Evolutionary conservation across 169 alveolate genomes (phyloP), one percentile per base, ranked within the genome.

Genomic region (Eimeria falciformis): DNA sequence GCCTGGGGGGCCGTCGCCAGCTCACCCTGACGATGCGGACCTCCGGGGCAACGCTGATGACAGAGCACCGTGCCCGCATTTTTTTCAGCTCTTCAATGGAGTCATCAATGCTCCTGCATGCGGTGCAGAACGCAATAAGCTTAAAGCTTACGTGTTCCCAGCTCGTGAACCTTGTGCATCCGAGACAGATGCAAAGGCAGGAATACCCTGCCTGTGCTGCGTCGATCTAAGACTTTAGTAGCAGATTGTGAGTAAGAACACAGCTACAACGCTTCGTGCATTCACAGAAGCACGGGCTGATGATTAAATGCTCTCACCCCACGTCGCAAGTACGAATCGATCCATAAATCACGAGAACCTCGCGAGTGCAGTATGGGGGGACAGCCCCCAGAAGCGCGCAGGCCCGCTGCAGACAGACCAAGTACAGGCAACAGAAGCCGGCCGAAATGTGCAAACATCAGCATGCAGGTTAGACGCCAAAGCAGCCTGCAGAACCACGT

Each of bases 41-140:
- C 47, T 90, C 94, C 58, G 94, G 83, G 1, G 94, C 77, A 33
- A 90, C 43, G 47, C 91, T 55, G 66, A 90, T 53, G 65, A 81
- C 90, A 29, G 62, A 55, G 73, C 82, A 65, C 58, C 94, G 40
- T 6, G 81, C 81, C 23, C 37, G 18, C 50, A 23, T 40, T 23
- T 66, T 62, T n/a, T 56, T 66, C 47, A 90, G 40, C 37, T 29
- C 81, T 5, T n/a, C 45, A 29, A 90, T 55, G 2, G 94, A 55
- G n/a, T 90, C 90, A 25, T 81, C 91, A n/a, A 90, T 90, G 86
- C 71, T 53, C 55, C 94, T 90, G 58, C 14, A 90, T 2, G n/a
- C n/a, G n/a, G n/a, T n/a, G n/a, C n/a, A n/a, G n/a, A n/a, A n/a
- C n/a, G n/a, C n/a, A n/a, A n/a, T n/a, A n/a, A n/a, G n/a, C n/a